Evolutionary conservation across 1,139 yeast species (phyloP), one percentile per base, ranked within the genome.

Genomic region (Kurtzmaniella quercitrusa): DNA sequence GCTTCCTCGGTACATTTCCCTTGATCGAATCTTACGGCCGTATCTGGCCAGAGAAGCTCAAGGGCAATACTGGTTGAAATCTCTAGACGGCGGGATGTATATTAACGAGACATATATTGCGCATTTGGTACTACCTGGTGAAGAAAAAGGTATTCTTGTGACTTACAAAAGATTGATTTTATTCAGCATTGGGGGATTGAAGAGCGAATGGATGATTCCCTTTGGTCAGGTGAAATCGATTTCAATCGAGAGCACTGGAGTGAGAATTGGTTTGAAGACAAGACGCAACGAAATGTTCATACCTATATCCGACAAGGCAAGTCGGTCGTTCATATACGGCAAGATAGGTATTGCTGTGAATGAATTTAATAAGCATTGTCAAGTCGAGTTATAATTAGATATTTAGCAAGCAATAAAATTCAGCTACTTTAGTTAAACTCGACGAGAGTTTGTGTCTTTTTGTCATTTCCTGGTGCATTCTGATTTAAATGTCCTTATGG

Each of bases 41-140:
- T 94, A 78, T 60, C 78, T 84, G n/a, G 81, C 79, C 51, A 71
- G 94, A 44, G 96, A 89, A 52, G 86, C 98, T 0, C 94, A 90
- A 53, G 99, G 99, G 3, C 97, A 93, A 60, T 87, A 75, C 55
- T 89, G 98, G 95, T 72, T 93, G 48, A 90, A 88, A 63, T 73
- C 81, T 9, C 79, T 88, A 24, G 86, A 86, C 58, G 95, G 94
- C 41, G 98, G 97, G 1, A 67, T 76, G 39, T 88, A 70, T 57
- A 77, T 80, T 51, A 71, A 73, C 46, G 97, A 93, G 55, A 70
- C 71, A 29, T 94, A 93, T 56, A 69, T 93, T 48, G 95, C 97
- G 0, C 98, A 94, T 62, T 77, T 87, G 51, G 76, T 87, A 14
- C 68, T 91, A 42, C 84, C 93, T 1, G 95, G 95, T 5, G 85